phyloP scores from a whole-genome alignment of 768 basidiomycete species.

The Pleurotus pulmonarius region DNA sequence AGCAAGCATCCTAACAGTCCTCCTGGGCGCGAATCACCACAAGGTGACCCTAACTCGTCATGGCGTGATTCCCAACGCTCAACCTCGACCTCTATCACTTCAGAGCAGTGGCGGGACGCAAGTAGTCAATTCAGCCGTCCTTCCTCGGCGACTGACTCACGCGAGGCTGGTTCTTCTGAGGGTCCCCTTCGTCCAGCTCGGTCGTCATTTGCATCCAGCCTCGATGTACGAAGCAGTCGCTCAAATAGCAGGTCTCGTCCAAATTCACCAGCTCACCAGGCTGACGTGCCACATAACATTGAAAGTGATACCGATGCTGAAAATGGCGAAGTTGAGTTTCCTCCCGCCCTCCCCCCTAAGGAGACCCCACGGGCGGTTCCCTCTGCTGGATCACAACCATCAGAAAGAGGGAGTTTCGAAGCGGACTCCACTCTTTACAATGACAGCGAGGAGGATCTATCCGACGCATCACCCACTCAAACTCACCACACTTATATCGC shows the following conservation, averaged over 20 bases:
- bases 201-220: conserved; percentile 27
- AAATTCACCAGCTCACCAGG: conserved; percentile 56
- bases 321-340: conserved; percentile 23
- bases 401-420: neutral
- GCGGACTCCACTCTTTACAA: conserved; percentile 23
- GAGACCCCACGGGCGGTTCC: neutral
- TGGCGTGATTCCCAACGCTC: neutral
- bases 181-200: conserved; percentile 11
- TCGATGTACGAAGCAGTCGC: conserved; percentile 22
- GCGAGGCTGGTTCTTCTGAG: conserved; percentile 7
- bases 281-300: conserved; percentile 68
- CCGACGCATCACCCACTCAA: conserved; percentile 63
- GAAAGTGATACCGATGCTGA: conserved; percentile 76
- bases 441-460: conserved; percentile 39
- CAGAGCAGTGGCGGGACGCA: conserved; percentile 6
- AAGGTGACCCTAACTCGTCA: neutral
- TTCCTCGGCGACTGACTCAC: neutral
- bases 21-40: conserved; percentile 13
- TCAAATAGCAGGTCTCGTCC: conserved; percentile 42
- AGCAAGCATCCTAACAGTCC: conserved; percentile 21
- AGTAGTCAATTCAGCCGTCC: conserved; percentile 3
- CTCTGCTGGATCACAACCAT: neutral
- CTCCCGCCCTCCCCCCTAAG: conserved; percentile 18
- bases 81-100: neutral
- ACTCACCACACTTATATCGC: conserved; percentile 78